These are phyloP conservation scores for Botrytis paeoniae DNA, from an alignment of 2,329 filamentous ascomycete species.

Conservation along the genomic window DNA sequence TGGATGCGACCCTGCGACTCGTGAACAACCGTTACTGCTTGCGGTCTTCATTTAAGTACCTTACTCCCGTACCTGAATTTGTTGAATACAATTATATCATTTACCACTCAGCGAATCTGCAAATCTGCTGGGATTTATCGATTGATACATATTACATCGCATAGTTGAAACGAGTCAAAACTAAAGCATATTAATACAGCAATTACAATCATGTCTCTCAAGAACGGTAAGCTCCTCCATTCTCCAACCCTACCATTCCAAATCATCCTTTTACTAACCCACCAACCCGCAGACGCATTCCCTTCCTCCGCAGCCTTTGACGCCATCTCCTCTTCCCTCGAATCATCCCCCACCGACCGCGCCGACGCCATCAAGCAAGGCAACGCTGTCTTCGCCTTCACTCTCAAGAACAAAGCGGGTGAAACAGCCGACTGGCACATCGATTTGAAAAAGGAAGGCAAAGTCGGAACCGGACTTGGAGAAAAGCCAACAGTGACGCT, in stretches of 20 bases:
- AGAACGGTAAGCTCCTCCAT: conserved; percentile 2
- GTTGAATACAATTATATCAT: neutral
- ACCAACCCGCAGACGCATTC: conserved; percentile 62
- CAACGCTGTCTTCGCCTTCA: conserved; percentile 86
- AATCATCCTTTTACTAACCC: neutral
- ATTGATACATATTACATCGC: neutral
- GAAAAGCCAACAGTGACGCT: conserved; percentile 89
- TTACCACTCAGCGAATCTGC: neutral
- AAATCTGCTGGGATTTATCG: neutral
- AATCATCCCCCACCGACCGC: conserved; percentile 66
- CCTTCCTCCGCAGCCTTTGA: conserved; percentile 92
- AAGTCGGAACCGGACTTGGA: conserved; percentile 73
- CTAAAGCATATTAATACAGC: neutral
- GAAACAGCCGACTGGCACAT: conserved; percentile 88
- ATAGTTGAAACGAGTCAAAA: neutral
- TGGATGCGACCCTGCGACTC: neutral
- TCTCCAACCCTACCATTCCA: neutral
- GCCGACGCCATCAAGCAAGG: conserved; percentile 88
- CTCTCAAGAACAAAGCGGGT: conserved; percentile 80
- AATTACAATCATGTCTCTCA: conserved; percentile 15
- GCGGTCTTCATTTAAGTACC: neutral
- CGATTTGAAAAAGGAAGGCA: conserved; percentile 87
- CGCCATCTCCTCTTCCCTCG: conserved; percentile 71
- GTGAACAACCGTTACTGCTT: neutral
- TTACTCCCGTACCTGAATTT: neutral